These are phyloP conservation scores for Candida sphagnicola DNA, from an alignment of 805 yeast genomes.

Conservation along the genomic window DNA sequence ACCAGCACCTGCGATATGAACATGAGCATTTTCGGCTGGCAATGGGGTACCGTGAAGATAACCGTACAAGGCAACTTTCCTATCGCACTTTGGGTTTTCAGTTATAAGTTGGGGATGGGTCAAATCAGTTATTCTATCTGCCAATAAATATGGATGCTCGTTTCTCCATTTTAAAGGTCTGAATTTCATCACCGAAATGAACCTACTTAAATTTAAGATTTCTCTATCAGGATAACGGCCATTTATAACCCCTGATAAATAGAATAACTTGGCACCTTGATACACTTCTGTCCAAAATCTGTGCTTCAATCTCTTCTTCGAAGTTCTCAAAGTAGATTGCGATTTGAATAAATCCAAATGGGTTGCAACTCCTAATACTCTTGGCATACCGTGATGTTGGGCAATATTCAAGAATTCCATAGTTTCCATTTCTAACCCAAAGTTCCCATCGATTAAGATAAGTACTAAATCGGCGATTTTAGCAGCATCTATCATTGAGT, in stretches of 20 bases:
- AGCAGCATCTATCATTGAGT: slow-evolving; percentile 94
- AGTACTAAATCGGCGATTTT: slow-evolving; percentile 92
- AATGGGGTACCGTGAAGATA: slow-evolving; percentile 92
- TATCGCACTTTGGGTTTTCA: slow-evolving; percentile 75
- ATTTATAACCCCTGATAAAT: slow-evolving; percentile 90
- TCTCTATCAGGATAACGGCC: slow-evolving; percentile 98
- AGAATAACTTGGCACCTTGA: slow-evolving; percentile 94
- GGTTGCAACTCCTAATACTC: slow-evolving; percentile 91
- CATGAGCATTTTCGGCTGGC: slow-evolving; percentile 60
- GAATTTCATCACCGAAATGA: slow-evolving; percentile 95
- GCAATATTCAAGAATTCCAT: slow-evolving; percentile 97
- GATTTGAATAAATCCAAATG: slow-evolving; percentile 92
- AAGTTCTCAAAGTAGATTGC: slow-evolving; percentile 82
- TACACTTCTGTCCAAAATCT: slow-evolving; percentile 99
- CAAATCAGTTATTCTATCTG: slow-evolving; percentile 88
- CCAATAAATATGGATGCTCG: slow-evolving; percentile 91
- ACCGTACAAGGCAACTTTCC: slow-evolving; percentile 90
- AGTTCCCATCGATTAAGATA: slow-evolving; percentile 90
- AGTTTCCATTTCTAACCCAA: slow-evolving; percentile 98
- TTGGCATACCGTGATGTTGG: slow-evolving; percentile 98
- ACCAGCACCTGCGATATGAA: slow-evolving; percentile 96
- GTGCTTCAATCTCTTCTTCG: slow-evolving; percentile 87
- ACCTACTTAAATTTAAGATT: slow-evolving; percentile 83
- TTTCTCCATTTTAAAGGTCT: slow-evolving; percentile 99
- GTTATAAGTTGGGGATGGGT: slow-evolving; percentile 87